phyloP scores from a whole-genome alignment of 1,139 yeast species.

The Diutina ranongensis region DNA sequence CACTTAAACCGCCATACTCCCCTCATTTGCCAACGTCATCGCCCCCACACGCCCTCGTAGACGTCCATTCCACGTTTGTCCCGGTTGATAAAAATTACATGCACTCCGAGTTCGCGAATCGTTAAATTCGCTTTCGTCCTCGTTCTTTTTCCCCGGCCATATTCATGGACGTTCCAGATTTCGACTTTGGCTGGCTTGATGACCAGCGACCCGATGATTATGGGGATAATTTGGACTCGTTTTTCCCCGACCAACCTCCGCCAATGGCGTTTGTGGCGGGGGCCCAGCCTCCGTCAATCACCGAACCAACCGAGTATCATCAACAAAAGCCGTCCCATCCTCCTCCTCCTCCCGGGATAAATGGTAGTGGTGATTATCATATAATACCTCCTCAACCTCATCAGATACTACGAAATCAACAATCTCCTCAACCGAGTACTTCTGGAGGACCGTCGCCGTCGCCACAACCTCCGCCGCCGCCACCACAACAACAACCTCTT shows the following conservation, averaged over 20 bases:
- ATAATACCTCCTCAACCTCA: background rate
- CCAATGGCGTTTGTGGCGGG: background rate
- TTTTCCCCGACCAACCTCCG: background rate
- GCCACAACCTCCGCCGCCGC: background rate
- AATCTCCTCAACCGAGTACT: background rate
- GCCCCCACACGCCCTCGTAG: no score
- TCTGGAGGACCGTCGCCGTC: no score
- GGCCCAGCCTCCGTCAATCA: background rate
- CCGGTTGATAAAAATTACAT: background rate
- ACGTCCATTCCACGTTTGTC: no score
- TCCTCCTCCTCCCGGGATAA: no score
- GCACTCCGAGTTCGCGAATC: background rate
- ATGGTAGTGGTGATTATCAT: no score
- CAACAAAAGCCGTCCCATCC: no score
- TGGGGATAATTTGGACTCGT: background rate
- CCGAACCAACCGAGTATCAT: no score
- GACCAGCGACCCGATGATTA: background rate
- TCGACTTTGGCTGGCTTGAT: conserved; percentile 4
- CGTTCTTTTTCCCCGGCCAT: background rate
- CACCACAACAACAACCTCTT: background rate
- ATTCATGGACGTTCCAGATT: conserved; percentile 1
- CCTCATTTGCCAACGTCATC: no score
- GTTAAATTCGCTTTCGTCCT: background rate
- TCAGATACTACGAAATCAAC: no score
- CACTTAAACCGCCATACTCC: no score